phyloP scores from a whole-genome alignment of 2,329 filamentous ascomycete species.

The Septoria petroselini region DNA sequence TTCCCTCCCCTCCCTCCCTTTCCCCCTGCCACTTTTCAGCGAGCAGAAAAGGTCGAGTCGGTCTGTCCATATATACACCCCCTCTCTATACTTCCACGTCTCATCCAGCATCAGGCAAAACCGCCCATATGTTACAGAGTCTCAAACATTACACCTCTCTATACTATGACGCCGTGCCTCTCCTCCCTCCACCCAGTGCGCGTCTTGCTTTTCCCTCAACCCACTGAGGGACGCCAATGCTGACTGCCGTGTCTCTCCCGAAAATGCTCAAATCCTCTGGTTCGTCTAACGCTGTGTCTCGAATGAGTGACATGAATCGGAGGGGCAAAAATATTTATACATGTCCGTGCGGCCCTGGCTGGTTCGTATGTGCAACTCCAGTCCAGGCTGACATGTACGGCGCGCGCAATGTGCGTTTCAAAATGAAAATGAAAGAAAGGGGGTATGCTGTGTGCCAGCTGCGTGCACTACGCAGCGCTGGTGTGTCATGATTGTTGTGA shows the following conservation, averaged over 20 bases:
- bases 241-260: neutral
- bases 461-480: constrained; percentile 7
- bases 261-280: neutral
- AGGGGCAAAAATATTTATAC: neutral
- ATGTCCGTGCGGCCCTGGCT: neutral
- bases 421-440: neutral
- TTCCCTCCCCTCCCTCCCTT: neutral
- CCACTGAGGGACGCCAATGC: neutral
- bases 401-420: neutral
- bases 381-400: neutral
- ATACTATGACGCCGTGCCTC: neutral
- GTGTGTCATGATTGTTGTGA: constrained; percentile 11
- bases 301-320: constrained; percentile 1
- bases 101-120: too few species aligned
- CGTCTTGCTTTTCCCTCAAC: neutral
- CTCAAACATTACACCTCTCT: constrained; percentile 3
- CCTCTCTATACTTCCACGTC: too few species aligned
- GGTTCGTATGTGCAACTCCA: neutral
- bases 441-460: constrained; percentile 7
- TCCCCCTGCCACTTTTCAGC: neutral
- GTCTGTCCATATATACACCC: neutral
- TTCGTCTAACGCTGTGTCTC: neutral
- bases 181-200: neutral
- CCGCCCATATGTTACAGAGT: neutral
- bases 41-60: too few species aligned